Evolutionary conservation across 73 alveolate genomes (phyloP).

Genomic region (Durusdinium trenchii): DNA sequence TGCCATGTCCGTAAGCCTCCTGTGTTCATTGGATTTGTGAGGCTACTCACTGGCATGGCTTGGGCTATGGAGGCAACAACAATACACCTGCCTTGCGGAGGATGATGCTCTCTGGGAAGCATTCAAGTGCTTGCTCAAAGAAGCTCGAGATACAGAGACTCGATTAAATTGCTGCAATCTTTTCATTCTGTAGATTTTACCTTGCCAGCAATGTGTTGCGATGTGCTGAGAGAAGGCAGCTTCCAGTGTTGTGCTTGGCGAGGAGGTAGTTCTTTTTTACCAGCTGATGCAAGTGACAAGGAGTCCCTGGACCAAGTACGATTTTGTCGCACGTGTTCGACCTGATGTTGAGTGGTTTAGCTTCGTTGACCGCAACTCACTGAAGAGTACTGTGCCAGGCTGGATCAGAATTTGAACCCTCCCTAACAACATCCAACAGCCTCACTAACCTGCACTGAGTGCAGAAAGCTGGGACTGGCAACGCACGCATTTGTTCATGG

Average conservation of each 20-base stretch:
- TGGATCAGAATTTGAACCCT: not conserved
- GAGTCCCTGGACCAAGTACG: not conserved
- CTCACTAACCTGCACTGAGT: not conserved
- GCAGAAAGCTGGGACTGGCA: not conserved
- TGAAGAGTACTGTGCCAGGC: slow-evolving; percentile 33
- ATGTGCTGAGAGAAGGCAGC: not conserved
- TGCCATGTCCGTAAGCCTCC: too few species aligned
- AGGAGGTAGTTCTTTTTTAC: not conserved
- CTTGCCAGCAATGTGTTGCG: not conserved
- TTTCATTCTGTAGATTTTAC: not conserved
- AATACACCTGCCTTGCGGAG: slow-evolving; percentile 5
- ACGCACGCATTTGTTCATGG: not conserved
- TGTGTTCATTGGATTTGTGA: not conserved
- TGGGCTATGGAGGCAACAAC: slow-evolving; percentile 34
- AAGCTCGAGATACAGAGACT: not conserved
- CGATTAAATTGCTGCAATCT: not conserved
- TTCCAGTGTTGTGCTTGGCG: not conserved
- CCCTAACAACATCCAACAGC: not conserved
- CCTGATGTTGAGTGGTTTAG: slow-evolving; percentile 77
- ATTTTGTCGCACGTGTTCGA: slow-evolving; percentile 42
- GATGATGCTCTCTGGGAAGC: slow-evolving; percentile 26
- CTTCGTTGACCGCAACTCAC: not conserved
- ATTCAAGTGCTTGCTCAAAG: slow-evolving; percentile 11
- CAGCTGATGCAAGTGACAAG: not conserved
- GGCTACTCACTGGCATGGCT: slow-evolving; percentile 46